Evolutionary conservation across 2,329 filamentous ascomycete species (phyloP).

Genomic region (Diaporthe batatas): DNA sequence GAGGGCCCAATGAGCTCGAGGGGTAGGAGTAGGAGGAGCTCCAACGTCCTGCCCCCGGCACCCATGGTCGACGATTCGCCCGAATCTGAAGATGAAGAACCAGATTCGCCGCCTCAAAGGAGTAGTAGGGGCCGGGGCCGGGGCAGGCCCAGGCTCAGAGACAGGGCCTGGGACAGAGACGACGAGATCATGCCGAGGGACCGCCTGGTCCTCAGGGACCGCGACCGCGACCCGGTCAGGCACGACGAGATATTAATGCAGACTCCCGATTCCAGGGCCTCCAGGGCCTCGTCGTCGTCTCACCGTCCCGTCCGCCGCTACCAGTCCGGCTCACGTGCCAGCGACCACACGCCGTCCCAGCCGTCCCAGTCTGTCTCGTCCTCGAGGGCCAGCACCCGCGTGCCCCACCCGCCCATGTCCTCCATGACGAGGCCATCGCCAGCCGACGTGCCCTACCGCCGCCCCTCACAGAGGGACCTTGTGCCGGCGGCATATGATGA

Average conservation of each 20-base stretch:
- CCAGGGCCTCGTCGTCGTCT: slow-evolving; percentile 41
- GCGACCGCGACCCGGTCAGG: slow-evolving; percentile 30
- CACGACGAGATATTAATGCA: slow-evolving; percentile 39
- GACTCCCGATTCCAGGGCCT: slow-evolving; percentile 40
- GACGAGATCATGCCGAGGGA: background rate
- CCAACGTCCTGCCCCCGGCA: slow-evolving; percentile 45
- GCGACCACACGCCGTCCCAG: slow-evolving; percentile 41
- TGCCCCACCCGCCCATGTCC: slow-evolving; percentile 50
- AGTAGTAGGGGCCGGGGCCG: slow-evolving; percentile 49
- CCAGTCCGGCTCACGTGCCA: slow-evolving; percentile 31
- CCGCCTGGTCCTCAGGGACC: slow-evolving; percentile 11
- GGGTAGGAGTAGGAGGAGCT: slow-evolving; percentile 46
- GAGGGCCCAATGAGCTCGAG: slow-evolving; percentile 47
- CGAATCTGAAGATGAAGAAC: slow-evolving; percentile 44
- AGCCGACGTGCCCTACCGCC: slow-evolving; percentile 44
- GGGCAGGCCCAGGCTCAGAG: background rate
- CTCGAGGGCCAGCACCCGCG: slow-evolving; percentile 47
- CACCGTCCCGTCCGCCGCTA: slow-evolving; percentile 35
- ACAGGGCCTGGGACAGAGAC: slow-evolving; percentile 14
- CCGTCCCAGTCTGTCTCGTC: slow-evolving; percentile 45
- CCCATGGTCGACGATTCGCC: slow-evolving; percentile 51
- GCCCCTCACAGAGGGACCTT: slow-evolving; percentile 38
- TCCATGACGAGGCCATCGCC: slow-evolving; percentile 46
- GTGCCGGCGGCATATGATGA: slow-evolving; percentile 45
- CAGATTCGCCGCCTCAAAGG: slow-evolving; percentile 49